Percentiles rank a stretch among this genome's conserved stretches.
These are phyloP conservation scores for Syzygium aqueum DNA, from an alignment of 345 rosid species.

Conservation along the genomic window DNA sequence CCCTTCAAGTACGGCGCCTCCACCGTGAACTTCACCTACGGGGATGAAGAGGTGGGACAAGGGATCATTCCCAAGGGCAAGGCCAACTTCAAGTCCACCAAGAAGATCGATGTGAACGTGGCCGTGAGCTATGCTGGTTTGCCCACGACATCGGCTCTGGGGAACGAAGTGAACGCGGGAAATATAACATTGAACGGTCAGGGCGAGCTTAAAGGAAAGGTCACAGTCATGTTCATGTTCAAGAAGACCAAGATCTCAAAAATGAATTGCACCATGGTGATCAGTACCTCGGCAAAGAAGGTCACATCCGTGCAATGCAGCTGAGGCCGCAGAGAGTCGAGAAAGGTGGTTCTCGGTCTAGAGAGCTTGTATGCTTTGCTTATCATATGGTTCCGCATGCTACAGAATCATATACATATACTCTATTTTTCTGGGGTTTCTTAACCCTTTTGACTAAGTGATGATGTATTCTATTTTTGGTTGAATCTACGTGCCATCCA, in stretches of 20 bases:
- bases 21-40: not conserved
- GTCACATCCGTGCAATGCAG: not conserved
- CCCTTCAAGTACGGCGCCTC: conserved; percentile 9
- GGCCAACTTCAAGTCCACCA: conserved; percentile 10
- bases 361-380: not conserved
- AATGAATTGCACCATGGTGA: conserved; percentile 4
- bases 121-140: not conserved
- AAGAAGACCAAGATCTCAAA: conserved; percentile 2
- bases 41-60: not conserved
- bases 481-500: not conserved
- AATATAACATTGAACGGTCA: not conserved
- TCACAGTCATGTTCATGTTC: not conserved
- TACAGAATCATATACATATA: not conserved
- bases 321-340: not conserved
- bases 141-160: not conserved
- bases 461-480: not conserved
- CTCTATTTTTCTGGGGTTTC: not conserved
- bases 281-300: not conserved
- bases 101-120: not conserved
- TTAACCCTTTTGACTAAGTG: not conserved
- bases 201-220: not conserved
- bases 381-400: not conserved
- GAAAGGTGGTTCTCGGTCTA: not conserved
- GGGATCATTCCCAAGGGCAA: not conserved
- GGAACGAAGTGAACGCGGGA: not conserved